A percentile compares a stretch with the other conserved stretches of the same genome.
Evolutionary conservation across 192 early-diverging fungal species (phyloP).

Genomic region (Fimicolochytrium jonesii): DNA sequence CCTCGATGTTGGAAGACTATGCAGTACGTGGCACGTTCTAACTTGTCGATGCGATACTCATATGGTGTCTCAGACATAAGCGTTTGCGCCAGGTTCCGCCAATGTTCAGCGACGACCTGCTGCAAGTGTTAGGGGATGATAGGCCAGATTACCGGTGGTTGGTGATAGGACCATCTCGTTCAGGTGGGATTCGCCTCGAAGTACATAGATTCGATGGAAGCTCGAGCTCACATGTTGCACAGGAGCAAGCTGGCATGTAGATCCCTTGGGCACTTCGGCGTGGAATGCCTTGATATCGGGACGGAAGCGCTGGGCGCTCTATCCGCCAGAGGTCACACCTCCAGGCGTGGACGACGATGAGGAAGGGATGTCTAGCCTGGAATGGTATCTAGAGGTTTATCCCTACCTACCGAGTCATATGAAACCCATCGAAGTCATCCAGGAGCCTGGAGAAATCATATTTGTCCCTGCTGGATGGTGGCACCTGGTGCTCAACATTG

Average conservation of each 20-base stretch:
- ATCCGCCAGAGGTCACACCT: constrained; percentile 39
- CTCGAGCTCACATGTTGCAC: too few species aligned
- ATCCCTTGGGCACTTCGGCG: neutral
- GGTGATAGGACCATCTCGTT: too few species aligned
- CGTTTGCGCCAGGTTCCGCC: too few species aligned
- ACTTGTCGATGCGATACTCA: too few species aligned
- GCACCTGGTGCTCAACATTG: constrained; percentile 34
- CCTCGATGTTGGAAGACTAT: constrained; percentile 17
- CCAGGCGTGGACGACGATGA: constrained; percentile 4
- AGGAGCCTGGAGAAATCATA: constrained; percentile 32
- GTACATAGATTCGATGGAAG: too few species aligned
- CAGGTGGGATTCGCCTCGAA: too few species aligned
- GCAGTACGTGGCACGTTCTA: neutral
- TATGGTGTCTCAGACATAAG: too few species aligned
- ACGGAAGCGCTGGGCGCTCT: constrained; percentile 56
- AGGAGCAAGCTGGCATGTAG: too few species aligned
- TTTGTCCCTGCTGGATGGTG: constrained; percentile 38
- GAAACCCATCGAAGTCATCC: constrained; percentile 27
- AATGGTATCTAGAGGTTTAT: constrained; percentile 34
- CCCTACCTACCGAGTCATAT: constrained; percentile 16
- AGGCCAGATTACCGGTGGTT: too few species aligned
- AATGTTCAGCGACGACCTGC: too few species aligned
- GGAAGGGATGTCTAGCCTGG: constrained; percentile 14
- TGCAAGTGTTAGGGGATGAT: too few species aligned
- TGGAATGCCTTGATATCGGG: constrained; percentile 17